A percentile compares a stretch with the other conserved stretches of the same genome.
These are phyloP conservation scores for Lolium perenne DNA, from an alignment of 176 grass and related monocot genomes.

Conservation along the genomic window DNA sequence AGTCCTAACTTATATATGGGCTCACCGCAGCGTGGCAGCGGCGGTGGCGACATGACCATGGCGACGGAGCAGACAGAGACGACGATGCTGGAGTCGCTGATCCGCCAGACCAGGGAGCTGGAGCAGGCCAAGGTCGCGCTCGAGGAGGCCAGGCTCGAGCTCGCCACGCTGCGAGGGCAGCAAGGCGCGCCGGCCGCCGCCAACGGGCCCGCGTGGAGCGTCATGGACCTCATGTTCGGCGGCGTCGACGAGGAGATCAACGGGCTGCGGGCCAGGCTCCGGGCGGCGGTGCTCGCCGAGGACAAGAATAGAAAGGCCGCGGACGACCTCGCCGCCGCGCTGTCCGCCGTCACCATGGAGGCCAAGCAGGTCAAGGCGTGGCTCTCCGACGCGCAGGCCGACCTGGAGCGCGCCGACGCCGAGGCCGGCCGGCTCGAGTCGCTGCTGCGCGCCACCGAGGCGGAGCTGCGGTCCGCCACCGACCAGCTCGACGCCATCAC, in stretches of 20 bases:
- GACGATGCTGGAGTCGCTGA: slow-evolving; percentile 80
- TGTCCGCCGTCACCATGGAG: slow-evolving; percentile 80
- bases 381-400: slow-evolving; percentile 56
- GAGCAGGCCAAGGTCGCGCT: slow-evolving; percentile 89
- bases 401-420: slow-evolving; percentile 51
- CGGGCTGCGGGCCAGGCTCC: slow-evolving; percentile 43
- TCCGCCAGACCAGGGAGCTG: slow-evolving; percentile 71
- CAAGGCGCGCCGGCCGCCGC: not conserved
- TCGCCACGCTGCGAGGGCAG: slow-evolving; percentile 33
- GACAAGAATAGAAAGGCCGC: slow-evolving; percentile 67
- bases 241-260: slow-evolving; percentile 69
- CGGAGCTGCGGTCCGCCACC: slow-evolving; percentile 40
- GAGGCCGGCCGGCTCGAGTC: slow-evolving; percentile 42
- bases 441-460: slow-evolving; percentile 47
- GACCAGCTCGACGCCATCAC: slow-evolving; percentile 53
- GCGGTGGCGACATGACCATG: slow-evolving; percentile 10
- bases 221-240: slow-evolving; percentile 63
- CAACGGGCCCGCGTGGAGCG: slow-evolving; percentile 40
- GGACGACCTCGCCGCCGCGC: slow-evolving; percentile 61
- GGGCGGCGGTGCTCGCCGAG: slow-evolving; percentile 47
- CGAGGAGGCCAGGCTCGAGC: slow-evolving; percentile 76
- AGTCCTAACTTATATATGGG: slow-evolving; percentile 1
- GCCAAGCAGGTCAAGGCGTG: slow-evolving; percentile 63
- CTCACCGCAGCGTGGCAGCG: slow-evolving; percentile 18
- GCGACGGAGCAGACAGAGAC: slow-evolving; percentile 54